Conservation (phyloP, 2,329 filamentous ascomycete species). For the Paraphoma sp. region DNA sequence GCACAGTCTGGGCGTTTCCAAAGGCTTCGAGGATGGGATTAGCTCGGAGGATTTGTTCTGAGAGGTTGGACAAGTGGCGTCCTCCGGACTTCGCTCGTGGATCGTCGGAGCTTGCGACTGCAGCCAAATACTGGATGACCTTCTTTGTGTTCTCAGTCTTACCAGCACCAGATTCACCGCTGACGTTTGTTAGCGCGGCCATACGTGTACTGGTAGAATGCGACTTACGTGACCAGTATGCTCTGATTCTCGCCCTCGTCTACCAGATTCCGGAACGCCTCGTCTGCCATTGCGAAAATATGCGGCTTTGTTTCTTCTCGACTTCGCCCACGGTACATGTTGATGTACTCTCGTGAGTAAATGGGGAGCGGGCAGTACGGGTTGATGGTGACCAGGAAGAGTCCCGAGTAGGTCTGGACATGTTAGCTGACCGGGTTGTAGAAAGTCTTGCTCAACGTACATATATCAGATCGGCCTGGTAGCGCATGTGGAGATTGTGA, state of each 20-base stretch:
- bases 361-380: slow-evolving; percentile 95
- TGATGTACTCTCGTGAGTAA: slow-evolving; percentile 95
- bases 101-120: slow-evolving; percentile 85
- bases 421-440: slow-evolving; percentile 4
- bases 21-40: slow-evolving; percentile 98
- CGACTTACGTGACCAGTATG: slow-evolving; percentile 82
- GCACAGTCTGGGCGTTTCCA: slow-evolving; percentile 95
- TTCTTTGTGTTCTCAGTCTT: slow-evolving; percentile 99
- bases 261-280: slow-evolving; percentile 93
- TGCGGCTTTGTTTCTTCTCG: slow-evolving; percentile 96
- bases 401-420: slow-evolving; percentile 84
- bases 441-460: slow-evolving; percentile 48
- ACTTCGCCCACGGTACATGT: slow-evolving; percentile 93
- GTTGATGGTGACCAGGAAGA: slow-evolving; percentile 97
- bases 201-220: not conserved
- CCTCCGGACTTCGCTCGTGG: slow-evolving; percentile 65
- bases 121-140: slow-evolving; percentile 97
- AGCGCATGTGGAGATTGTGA: slow-evolving; percentile 93
- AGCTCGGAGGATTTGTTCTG: slow-evolving; percentile 92
- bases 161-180: slow-evolving; percentile 93
- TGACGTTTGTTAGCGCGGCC: slow-evolving; percentile 34
- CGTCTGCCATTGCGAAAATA: slow-evolving; percentile 96
- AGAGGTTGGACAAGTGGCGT: slow-evolving; percentile 81
- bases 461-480: slow-evolving; percentile 94
- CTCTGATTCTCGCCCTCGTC: slow-evolving; percentile 97